Base-by-base conservation (phyloP, 2,329 filamentous ascomycete species). In the Nothophaeocryptopus gaeumannii region DNA sequence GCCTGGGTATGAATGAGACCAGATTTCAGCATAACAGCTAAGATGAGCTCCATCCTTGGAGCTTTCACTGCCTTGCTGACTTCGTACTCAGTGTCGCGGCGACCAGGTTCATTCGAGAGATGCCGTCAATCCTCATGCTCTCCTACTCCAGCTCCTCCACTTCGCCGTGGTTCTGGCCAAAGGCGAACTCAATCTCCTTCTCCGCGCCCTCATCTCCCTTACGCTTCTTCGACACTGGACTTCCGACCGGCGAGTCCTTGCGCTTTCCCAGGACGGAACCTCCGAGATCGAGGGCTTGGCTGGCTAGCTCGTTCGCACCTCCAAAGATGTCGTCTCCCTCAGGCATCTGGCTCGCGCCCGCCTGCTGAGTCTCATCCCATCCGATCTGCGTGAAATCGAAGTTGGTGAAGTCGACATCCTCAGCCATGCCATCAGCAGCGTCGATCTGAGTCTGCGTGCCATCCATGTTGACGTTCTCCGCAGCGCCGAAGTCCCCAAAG, bases 231-330 rank as follows among this genome's bases (percentile, higher is more conserved):
- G n/a, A 39, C n/a, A 8, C 35, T n/a, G 26, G 26, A 5, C 35
- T 16, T 33, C 16, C 30, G n/a, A 43, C 20, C 31, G 39, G 20
- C 10, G 34, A 39, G 15, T 42, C 47, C 52, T 59, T 60, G 15
- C 58, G 54, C 58, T 60, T 60, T 12, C 58, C 56, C 5, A 56
- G 52, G 8, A 50, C 37, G 8, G 39, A 33, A 12, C 26, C 20
- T 8, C 34, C 39, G 7, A 39, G 39, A 5, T 41, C 16, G 9
- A 26, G 20, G 8, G 15, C 38, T 30, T 40, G n/a, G 15, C 47
- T 26, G 4, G 20, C 20, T 7, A 7, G 20, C 20, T 26, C 20
- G 20, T 26, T 26, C 20, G 20, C 20, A 7, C 20, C 20, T 26
- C 20, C 20, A 26, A 26, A 26, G 20, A 26, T 7, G 20, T 26